Conservation (phyloP, 1,284 basidiomycete genomes). For the Ustilago bromivora region DNA sequence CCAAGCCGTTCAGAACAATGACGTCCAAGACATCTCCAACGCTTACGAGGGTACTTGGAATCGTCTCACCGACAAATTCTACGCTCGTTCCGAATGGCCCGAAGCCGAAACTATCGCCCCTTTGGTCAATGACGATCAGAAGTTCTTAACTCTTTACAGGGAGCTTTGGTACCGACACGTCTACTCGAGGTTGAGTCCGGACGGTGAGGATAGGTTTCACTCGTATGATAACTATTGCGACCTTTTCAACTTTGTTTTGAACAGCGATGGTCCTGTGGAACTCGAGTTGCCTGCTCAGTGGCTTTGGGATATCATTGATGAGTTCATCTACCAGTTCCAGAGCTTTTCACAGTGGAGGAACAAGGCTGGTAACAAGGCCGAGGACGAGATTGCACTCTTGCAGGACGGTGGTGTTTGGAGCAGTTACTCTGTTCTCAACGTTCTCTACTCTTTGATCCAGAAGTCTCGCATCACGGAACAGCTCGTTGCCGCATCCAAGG, state of each 20-base stretch:
- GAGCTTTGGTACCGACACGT: slow-evolving; percentile 93
- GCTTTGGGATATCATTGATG: slow-evolving; percentile 99
- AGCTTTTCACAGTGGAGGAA: slow-evolving; percentile 86
- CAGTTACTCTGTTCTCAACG: slow-evolving; percentile 96
- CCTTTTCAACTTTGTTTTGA: slow-evolving; percentile 93
- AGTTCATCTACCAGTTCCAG: slow-evolving; percentile 99
- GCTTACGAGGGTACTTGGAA: slow-evolving; percentile 98
- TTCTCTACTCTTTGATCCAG: slow-evolving; percentile 96
- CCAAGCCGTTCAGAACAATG: slow-evolving; percentile 65
- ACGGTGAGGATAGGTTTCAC: slow-evolving; percentile 97
- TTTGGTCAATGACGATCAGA: slow-evolving; percentile 75
- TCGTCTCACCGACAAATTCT: slow-evolving; percentile 94
- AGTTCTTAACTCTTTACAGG: slow-evolving; percentile 92
- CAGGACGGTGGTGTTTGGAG: slow-evolving; percentile 80
- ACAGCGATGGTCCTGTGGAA: slow-evolving; percentile 87
- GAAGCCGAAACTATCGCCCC: slow-evolving; percentile 95
- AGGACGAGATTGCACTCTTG: slow-evolving; percentile 77
- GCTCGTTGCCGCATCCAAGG: slow-evolving; percentile 82
- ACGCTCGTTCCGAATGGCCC: slow-evolving; percentile 94
- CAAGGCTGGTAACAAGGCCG: slow-evolving; percentile 84
- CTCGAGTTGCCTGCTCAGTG: slow-evolving; percentile 95
- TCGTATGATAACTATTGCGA: slow-evolving; percentile 99
- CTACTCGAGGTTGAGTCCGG: slow-evolving; percentile 92
- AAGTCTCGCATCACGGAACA: slow-evolving; percentile 96
- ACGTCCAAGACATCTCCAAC: slow-evolving; percentile 79